Percentiles rank a stretch among this genome's conserved stretches.
phyloP scores from a whole-genome alignment of 257 asterid species.

The Capsicum pubescens region DNA sequence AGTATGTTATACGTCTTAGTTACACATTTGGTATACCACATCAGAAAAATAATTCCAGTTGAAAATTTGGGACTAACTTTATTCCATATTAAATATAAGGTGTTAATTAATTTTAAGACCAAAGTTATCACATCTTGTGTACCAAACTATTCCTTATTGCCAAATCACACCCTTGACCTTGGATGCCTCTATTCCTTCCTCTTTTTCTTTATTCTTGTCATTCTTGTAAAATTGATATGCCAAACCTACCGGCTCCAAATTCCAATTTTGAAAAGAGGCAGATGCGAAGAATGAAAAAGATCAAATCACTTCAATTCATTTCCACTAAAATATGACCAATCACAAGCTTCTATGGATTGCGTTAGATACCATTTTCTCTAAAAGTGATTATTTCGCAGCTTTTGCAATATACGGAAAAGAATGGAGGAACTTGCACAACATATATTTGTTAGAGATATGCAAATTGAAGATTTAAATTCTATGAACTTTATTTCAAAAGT shows the following conservation, averaged over 20 bases:
- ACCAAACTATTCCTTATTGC: background rate
- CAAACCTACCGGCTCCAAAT: constrained; percentile 15
- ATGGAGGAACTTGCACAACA: background rate
- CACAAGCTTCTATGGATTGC: constrained; percentile 12
- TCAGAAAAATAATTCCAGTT: too few species aligned
- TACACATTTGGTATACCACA: too few species aligned
- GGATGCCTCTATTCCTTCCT: background rate
- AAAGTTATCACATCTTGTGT: too few species aligned
- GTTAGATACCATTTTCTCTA: constrained; percentile 22
- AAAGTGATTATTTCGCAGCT: constrained; percentile 13
- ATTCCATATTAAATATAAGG: too few species aligned
- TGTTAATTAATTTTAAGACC: too few species aligned
- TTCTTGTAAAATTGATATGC: background rate
- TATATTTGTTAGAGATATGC: too few species aligned
- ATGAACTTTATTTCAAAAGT: too few species aligned
- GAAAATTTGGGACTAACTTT: too few species aligned
- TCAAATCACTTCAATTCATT: background rate
- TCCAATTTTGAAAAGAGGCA: constrained; percentile 7
- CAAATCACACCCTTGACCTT: background rate
- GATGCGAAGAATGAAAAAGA: constrained; percentile 15
- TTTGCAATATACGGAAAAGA: background rate
- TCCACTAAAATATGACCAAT: constrained; percentile 21
- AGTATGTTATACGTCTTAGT: too few species aligned
- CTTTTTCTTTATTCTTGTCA: background rate
- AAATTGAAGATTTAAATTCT: background rate